These are phyloP conservation scores for Mercurialis annua DNA, from an alignment of 345 rosid genomes.

Conservation along the genomic window DNA sequence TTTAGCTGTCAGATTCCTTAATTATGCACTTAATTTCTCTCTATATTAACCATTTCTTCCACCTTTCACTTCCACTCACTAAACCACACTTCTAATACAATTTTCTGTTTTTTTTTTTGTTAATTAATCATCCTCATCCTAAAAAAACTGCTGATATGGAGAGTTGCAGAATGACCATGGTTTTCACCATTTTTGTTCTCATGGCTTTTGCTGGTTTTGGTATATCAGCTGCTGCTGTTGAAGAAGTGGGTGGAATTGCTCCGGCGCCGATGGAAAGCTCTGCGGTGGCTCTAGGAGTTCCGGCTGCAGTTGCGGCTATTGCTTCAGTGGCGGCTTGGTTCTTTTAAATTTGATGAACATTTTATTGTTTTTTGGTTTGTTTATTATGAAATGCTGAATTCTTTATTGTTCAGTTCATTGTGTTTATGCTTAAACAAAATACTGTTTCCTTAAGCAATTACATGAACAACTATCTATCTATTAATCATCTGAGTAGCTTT, in stretches of 20 bases:
- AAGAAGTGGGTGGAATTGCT: slow-evolving; percentile 28
- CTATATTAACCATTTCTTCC: slow-evolving; percentile 15
- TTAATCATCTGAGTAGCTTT: too few species aligned
- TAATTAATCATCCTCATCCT: neutral
- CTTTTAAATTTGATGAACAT: slow-evolving; percentile 15
- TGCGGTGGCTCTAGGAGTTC: slow-evolving; percentile 25
- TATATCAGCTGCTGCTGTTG: slow-evolving; percentile 15
- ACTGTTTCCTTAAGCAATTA: neutral
- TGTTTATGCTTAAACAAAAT: neutral
- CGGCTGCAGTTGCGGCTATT: slow-evolving; percentile 24
- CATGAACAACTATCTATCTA: neutral
- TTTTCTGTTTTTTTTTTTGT: neutral
- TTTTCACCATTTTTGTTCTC: slow-evolving; percentile 23
- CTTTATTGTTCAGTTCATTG: slow-evolving; percentile 8
- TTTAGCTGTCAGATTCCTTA: slow-evolving; percentile 24
- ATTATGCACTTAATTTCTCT: slow-evolving; percentile 5
- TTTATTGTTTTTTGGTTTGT: neutral
- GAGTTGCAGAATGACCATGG: slow-evolving; percentile 21
- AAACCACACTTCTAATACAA: neutral
- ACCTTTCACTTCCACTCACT: neutral
- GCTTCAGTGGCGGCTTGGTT: slow-evolving; percentile 33
- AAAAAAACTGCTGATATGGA: slow-evolving; percentile 23
- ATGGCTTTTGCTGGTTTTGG: neutral
- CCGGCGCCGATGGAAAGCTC: slow-evolving; percentile 38
- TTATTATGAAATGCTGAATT: neutral